Base-by-base conservation (phyloP, 2,329 filamentous ascomycete genomes). In the Rosellinia necatrix region DNA sequence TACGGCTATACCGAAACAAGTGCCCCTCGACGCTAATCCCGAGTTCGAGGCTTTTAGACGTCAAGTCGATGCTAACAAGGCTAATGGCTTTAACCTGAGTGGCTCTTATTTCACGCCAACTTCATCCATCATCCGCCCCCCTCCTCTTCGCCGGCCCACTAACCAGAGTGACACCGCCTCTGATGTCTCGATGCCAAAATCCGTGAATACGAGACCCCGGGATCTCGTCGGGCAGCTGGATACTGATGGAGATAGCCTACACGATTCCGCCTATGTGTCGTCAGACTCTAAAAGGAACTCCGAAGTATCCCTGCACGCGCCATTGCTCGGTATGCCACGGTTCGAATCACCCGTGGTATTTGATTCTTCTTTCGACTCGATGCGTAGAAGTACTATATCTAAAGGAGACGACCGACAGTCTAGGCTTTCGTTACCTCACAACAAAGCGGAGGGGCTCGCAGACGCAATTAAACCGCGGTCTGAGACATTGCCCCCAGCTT, bases 11-110 rank as follows among this genome's bases (percentile, higher is more conserved):
- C 89, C 90, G 2, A 85, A 85, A 60, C 81, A 87, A 61, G 75
- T 91, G 6, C 82, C 90, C 0, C 75, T 91, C 47, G 89, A 93
- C 66, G 84, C 87, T 29, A 92, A 92, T 66, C 83, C 89, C 6
- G 87, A 92, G n/a, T 93, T 89, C 61, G 90, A 93, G 70, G 88
- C 88, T 2, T 93, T 96, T 70, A 81, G 81, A 64, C 84, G 81
- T 61, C 87, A 91, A 67, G 82, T 85, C n/a, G 89, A 92, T 66
- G 78, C 82, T 30, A 87, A 86, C 63, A 74, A 75, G 38, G 73
- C 76, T 44, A 76, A 72, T 42, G 74, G 74, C 34, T 84, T 84
- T 63, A 78, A 71, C 29, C 71, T 87, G 7, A 72, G 76, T 54
- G 70, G 74, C 41, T 65, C 77, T 1, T 76, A 81, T 56, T 80